Percentiles rank a stretch among this genome's conserved stretches.
phyloP scores from a whole-genome alignment of 2,329 filamentous ascomycete genomes.

The Westerdykella ornata region DNA sequence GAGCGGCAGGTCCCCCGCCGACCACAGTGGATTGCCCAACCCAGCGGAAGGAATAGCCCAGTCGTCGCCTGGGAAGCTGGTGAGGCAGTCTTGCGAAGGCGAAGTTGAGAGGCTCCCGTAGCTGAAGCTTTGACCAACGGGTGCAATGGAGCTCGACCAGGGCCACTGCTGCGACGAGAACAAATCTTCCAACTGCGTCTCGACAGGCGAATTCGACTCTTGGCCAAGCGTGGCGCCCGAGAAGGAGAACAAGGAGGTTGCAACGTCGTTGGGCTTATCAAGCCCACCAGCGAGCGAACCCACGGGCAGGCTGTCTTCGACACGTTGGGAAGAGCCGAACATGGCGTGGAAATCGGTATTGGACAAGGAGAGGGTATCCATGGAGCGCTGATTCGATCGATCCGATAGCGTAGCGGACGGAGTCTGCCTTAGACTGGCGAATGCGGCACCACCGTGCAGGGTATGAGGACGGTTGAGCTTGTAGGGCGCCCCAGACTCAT shows the following conservation, averaged over 20 bases:
- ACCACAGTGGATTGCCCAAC: slow-evolving; percentile 32
- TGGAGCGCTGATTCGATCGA: slow-evolving; percentile 20
- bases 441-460: slow-evolving; percentile 29
- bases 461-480: slow-evolving; percentile 49
- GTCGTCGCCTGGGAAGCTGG: slow-evolving; percentile 31
- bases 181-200: slow-evolving; percentile 29
- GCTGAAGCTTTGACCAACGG: slow-evolving; percentile 25
- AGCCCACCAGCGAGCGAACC: slow-evolving; percentile 25
- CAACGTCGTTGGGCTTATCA: slow-evolving; percentile 20
- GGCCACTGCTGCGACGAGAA: slow-evolving; percentile 31
- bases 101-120: slow-evolving; percentile 36
- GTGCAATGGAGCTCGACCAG: slow-evolving; percentile 23
- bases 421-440: slow-evolving; percentile 11
- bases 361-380: slow-evolving; percentile 33
- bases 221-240: slow-evolving; percentile 21
- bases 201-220: slow-evolving; percentile 28
- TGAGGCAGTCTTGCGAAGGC: slow-evolving; percentile 34
- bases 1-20: slow-evolving; percentile 37
- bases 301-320: slow-evolving; percentile 20
- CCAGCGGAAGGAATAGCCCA: slow-evolving; percentile 33
- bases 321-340: slow-evolving; percentile 28
- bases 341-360: slow-evolving; percentile 34
- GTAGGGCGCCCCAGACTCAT: slow-evolving; percentile 57
- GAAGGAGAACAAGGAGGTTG: slow-evolving; percentile 24
- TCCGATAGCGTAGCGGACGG: slow-evolving; percentile 14